phyloP scores from a whole-genome alignment of 1,139 yeast genomes.

The Suhomyces bolitotheri region DNA sequence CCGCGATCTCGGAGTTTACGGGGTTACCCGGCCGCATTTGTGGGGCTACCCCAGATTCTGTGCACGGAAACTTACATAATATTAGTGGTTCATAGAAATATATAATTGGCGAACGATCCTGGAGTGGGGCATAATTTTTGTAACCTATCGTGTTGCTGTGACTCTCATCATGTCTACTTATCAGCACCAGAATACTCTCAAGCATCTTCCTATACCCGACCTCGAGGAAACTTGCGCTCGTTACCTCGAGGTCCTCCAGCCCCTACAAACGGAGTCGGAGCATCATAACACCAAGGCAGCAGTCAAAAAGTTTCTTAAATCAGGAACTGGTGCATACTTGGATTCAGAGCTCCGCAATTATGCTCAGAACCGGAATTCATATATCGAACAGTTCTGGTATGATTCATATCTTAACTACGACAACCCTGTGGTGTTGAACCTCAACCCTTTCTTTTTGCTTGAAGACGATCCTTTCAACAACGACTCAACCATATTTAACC shows the following conservation, averaged over 20 bases:
- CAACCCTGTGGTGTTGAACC: conserved; percentile 82
- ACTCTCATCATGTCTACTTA: conserved; percentile 49
- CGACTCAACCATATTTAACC: conserved; percentile 47
- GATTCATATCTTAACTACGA: conserved; percentile 85
- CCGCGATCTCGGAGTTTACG: conserved; percentile 10
- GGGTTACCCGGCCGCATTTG: conserved; percentile 5
- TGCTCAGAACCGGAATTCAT: conserved; percentile 65
- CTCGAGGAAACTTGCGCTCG: conserved; percentile 61
- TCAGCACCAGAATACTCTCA: conserved; percentile 55
- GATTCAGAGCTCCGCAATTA: conserved; percentile 65
- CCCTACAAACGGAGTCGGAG: conserved; percentile 74
- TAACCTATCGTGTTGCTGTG: no score
- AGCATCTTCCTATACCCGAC: conserved; percentile 77
- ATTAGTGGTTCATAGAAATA: not conserved
- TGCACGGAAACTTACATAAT: not conserved
- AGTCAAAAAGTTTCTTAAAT: conserved; percentile 55
- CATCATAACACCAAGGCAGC: conserved; percentile 61
- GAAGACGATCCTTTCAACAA: conserved; percentile 90
- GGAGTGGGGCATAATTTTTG: no score
- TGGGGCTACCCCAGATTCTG: conserved; percentile 12
- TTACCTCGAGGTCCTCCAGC: conserved; percentile 67
- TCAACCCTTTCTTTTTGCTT: conserved; percentile 82
- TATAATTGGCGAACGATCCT: no score
- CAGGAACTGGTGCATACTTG: conserved; percentile 59
- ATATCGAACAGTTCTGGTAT: conserved; percentile 92